Conservation (phyloP, 176 grass and related monocot genomes). For the Zoysia pacifica region DNA sequence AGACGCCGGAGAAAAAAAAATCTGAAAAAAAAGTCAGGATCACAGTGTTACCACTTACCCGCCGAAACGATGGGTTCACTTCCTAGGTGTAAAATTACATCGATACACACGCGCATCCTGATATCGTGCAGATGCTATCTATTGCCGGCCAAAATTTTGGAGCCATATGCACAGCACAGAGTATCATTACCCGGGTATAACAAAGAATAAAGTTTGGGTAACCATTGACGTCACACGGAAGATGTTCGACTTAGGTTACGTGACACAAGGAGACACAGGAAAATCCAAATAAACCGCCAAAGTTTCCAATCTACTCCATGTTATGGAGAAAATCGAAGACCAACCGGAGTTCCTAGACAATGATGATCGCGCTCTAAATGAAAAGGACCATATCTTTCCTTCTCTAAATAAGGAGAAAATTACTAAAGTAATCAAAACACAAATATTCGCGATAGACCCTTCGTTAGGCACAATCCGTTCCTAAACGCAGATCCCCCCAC, state of each 20-base stretch:
- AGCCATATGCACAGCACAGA: background rate
- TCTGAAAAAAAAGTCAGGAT: background rate
- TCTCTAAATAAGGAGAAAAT: background rate
- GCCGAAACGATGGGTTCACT: no score
- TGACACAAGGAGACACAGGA: constrained; percentile 24
- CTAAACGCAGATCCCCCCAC: background rate
- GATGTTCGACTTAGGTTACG: background rate
- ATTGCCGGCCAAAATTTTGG: background rate
- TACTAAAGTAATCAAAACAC: background rate
- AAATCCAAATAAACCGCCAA: background rate
- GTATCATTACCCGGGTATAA: background rate
- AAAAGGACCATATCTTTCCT: background rate
- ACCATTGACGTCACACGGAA: background rate
- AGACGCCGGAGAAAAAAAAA: background rate
- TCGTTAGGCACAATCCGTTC: background rate
- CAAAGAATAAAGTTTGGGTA: background rate
- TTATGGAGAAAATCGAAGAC: no score
- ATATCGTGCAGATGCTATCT: no score
- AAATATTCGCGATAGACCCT: background rate
- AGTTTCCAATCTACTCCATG: background rate
- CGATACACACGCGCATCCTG: no score
- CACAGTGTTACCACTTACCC: background rate
- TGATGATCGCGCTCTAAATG: background rate
- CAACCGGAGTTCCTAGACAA: background rate
- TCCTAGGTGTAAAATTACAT: no score